Conservation (phyloP, 2,329 filamentous ascomycete species). For the Ascosphaera apis region DNA sequence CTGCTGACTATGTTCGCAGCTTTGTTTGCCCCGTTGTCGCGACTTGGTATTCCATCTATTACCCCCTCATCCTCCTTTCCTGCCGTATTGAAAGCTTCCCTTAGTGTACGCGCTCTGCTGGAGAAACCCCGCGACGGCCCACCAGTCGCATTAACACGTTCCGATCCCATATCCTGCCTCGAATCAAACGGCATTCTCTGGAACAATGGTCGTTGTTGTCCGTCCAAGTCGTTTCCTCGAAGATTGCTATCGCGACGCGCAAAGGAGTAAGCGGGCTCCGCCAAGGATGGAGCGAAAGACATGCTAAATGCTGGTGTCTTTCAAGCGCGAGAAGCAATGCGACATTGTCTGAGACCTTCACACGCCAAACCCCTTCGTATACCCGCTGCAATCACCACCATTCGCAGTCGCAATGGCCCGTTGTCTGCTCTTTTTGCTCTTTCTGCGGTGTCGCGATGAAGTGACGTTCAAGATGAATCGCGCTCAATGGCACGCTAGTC, state of each 20-base stretch:
- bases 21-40: neutral
- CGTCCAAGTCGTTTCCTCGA: neutral
- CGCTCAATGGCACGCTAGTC: neutral
- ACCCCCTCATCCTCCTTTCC: no score
- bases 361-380: no score
- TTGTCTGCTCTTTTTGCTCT: no score
- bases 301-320: neutral
- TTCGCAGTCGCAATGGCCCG: no score
- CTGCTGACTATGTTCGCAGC: neutral
- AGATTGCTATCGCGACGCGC: neutral
- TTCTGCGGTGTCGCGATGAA: no score
- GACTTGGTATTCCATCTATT: neutral
- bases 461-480: neutral
- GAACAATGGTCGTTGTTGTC: neutral
- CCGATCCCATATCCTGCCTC: neutral
- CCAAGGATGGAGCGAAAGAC: neutral
- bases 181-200: neutral
- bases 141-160: neutral
- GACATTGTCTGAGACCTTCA: no score
- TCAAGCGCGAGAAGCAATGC: neutral
- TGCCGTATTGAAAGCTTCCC: constrained; percentile 17
- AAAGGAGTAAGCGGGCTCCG: neutral
- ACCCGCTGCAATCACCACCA: no score
- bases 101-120: constrained; percentile 16
- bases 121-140: constrained; percentile 13